Evolutionary conservation across 495 filamentous ascomycete genomes (phyloP).

Genomic region (Penicillium manginii): DNA sequence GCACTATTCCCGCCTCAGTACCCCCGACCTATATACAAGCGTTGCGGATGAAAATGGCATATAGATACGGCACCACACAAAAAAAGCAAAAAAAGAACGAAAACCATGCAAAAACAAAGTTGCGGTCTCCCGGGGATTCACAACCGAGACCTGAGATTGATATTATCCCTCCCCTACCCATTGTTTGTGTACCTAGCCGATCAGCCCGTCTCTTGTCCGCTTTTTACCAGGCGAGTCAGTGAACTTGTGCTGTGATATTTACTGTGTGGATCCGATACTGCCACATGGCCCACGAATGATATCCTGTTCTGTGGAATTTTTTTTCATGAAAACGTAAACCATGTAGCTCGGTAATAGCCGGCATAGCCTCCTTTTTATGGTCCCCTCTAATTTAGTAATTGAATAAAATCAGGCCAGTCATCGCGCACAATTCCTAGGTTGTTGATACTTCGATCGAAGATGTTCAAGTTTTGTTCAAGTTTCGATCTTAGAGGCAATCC

Average conservation of each 20-base stretch:
- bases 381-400: too few species aligned
- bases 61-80: slow-evolving; percentile 28
- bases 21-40: slow-evolving; percentile 3
- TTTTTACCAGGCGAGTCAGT: background rate
- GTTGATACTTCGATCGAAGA: too few species aligned
- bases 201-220: slow-evolving; percentile 9
- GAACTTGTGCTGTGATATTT: slow-evolving; percentile 11
- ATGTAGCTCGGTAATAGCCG: too few species aligned
- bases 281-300: slow-evolving; percentile 27
- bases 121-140: slow-evolving; percentile 27
- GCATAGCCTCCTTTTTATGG: too few species aligned
- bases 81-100: slow-evolving; percentile 40
- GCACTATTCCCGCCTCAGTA: background rate
- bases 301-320: slow-evolving; percentile 24
- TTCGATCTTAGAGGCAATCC: too few species aligned
- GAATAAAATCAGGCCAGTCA: too few species aligned
- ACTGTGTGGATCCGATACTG: slow-evolving; percentile 30
- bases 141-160: slow-evolving; percentile 19
- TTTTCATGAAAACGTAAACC: background rate
- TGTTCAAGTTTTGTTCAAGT: too few species aligned
- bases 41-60: slow-evolving; percentile 7
- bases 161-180: slow-evolving; percentile 14
- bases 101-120: slow-evolving; percentile 34
- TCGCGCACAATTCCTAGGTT: too few species aligned
- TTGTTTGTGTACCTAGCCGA: slow-evolving; percentile 35